Base-by-base conservation (phyloP, 2,329 filamentous ascomycete genomes). In the Monilinia polystroma region DNA sequence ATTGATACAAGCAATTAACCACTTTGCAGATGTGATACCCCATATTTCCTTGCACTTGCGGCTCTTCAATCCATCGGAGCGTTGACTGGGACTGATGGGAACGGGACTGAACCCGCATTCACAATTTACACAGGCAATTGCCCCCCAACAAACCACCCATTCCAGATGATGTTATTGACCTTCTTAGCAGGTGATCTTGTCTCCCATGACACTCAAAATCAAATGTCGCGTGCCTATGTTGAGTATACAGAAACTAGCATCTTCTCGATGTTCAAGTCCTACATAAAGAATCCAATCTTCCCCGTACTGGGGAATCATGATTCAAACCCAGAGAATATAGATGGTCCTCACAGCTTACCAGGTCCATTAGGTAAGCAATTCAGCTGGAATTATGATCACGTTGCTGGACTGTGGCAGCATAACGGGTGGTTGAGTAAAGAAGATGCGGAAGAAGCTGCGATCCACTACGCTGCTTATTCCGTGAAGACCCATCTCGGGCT, bases 261-360 rank as follows among this genome's bases (percentile, higher is more conserved):
- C 47, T 85, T 81, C 73, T 77, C 80, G 35, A 81, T 87, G 79
- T 80, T 87, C 74, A 84, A 85, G 71, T 75, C 78, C 5, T 86
- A 85, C 70, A 79, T 87, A 47, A 81, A 81, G 3, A 83, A 83
- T 0, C 84, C 85, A 4, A 80, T 87, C 4, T 87, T 85, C 68
- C 76, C 81, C 0, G 83, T 82, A 0, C 78, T 87, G 1, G 85
- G 85, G 2, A 87, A 87, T 69, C 84, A 87, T 66, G 84, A 87
- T 71, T 82, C 79, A 14, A 84, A 80, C 67, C 84, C 84, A 1
- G 80, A 82, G 66, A 82, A 81, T 29, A 81, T 84, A 35, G 81
- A 85, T 70, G 79, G 80, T 8, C 82, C 84, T 2, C 81, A 85
- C 69, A 81, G 74, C 41, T 75, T 87, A 11, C 83, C 83, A 11